Evolutionary conservation across 805 yeast species (phyloP).

Genomic region (Cyberlindnera euphorbiae): DNA sequence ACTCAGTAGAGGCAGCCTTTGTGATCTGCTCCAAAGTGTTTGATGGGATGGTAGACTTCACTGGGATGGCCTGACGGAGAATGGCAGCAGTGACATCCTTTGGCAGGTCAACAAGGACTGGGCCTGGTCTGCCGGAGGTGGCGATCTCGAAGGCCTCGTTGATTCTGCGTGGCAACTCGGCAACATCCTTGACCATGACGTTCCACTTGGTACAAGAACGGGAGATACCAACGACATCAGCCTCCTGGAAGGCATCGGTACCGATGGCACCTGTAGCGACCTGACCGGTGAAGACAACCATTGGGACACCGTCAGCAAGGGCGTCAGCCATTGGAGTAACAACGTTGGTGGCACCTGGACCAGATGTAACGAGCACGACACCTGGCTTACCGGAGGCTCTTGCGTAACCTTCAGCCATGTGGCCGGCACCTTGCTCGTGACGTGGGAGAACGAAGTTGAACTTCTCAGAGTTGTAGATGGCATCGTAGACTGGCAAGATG

Average conservation of each 20-base stretch:
- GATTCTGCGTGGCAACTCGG: constrained; percentile 90
- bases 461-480: constrained; percentile 84
- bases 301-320: constrained; percentile 92
- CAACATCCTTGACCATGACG: constrained; percentile 93
- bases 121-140: constrained; percentile 95
- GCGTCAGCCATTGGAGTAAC: constrained; percentile 99
- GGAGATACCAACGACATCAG: constrained; percentile 95
- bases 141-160: constrained; percentile 99
- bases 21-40: constrained; percentile 67
- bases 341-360: constrained; percentile 98
- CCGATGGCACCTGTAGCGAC: constrained; percentile 95
- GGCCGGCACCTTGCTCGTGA: constrained; percentile 99
- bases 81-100: constrained; percentile 96
- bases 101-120: constrained; percentile 95
- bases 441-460: constrained; percentile 90
- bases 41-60: constrained; percentile 68
- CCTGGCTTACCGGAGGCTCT: constrained; percentile 95
- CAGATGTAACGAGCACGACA: constrained; percentile 96
- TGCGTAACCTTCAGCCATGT: constrained; percentile 99
- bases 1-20: constrained; percentile 62
- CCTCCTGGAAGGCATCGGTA: constrained; percentile 99
- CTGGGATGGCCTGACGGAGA: constrained; percentile 81
- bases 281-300: constrained; percentile 96
- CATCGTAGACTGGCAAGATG: constrained; percentile 95
- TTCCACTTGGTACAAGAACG: constrained; percentile 99